Conservation (phyloP, 176 grass and related monocot genomes). For the Alopecurus myosuroides region DNA sequence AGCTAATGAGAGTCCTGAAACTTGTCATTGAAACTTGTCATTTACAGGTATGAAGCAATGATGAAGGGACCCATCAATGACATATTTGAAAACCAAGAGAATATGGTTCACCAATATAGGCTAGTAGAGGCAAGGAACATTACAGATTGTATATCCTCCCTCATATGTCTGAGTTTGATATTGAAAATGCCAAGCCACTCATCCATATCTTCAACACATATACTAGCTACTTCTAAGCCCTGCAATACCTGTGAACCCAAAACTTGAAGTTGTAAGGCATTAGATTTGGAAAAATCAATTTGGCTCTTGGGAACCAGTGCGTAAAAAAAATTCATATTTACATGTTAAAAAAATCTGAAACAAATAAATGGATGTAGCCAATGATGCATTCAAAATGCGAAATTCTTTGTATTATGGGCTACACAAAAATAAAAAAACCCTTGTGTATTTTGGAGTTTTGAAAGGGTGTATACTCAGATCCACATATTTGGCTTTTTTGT, state of each 20-base stretch:
- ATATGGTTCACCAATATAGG: neutral
- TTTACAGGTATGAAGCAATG: neutral
- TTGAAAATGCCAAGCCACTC: constrained; percentile 99
- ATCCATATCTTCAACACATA: constrained; percentile 95
- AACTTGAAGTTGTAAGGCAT: neutral
- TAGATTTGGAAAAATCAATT: too few relatives aligned
- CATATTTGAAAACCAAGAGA: neutral
- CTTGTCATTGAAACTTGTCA: neutral
- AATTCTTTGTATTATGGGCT: too few relatives aligned
- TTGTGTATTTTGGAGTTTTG: too few relatives aligned
- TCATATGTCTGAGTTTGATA: constrained; percentile 97
- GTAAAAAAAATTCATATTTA: too few relatives aligned
- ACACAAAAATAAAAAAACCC: too few relatives aligned
- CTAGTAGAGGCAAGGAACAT: neutral
- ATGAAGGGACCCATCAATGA: neutral
- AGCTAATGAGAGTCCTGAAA: neutral
- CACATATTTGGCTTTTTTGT: too few relatives aligned
- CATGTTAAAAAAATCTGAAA: too few relatives aligned
- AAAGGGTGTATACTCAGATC: too few relatives aligned
- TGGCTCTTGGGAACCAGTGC: too few relatives aligned
- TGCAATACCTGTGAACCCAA: constrained; percentile 62
- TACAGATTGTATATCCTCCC: constrained; percentile 97
- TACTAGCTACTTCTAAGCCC: constrained; percentile 67
- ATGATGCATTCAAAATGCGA: too few relatives aligned
- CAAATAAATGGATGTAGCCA: too few relatives aligned